Percentiles rank a stretch among this genome's conserved stretches.
Evolutionary conservation across 2,329 filamentous ascomycete species (phyloP).

Genomic region (Triangularia verruculosa): DNA sequence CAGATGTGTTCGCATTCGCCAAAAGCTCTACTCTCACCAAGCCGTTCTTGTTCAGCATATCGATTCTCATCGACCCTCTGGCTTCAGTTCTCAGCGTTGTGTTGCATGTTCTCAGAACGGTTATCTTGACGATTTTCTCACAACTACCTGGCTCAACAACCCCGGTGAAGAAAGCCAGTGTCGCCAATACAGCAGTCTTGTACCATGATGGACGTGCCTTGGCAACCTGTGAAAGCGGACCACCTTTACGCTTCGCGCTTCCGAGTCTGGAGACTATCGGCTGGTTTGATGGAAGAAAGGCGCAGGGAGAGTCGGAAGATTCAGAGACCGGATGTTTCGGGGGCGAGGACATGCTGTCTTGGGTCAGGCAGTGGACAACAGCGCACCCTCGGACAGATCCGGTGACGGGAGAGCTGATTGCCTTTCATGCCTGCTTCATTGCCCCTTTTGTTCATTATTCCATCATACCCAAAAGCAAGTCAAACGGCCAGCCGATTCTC

Average conservation of each 20-base stretch:
- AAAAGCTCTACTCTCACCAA: slow-evolving; percentile 46
- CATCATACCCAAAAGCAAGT: slow-evolving; percentile 31
- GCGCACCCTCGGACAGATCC: slow-evolving; percentile 67
- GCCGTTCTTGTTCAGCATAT: slow-evolving; percentile 65
- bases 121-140: slow-evolving; percentile 56
- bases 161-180: slow-evolving; percentile 64
- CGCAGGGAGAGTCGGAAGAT: slow-evolving; percentile 46
- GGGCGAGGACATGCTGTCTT: slow-evolving; percentile 53
- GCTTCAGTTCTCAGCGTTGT: slow-evolving; percentile 49
- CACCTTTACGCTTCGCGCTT: slow-evolving; percentile 62
- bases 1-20: slow-evolving; percentile 60
- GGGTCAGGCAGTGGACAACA: slow-evolving; percentile 70
- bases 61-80: slow-evolving; percentile 61
- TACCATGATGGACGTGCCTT: slow-evolving; percentile 68
- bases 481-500: slow-evolving; percentile 33
- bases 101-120: slow-evolving; percentile 52
- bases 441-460: slow-evolving; percentile 68
- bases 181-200: slow-evolving; percentile 64
- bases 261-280: slow-evolving; percentile 65
- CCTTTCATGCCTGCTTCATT: slow-evolving; percentile 65
- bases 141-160: slow-evolving; percentile 54
- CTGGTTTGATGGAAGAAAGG: slow-evolving; percentile 62
- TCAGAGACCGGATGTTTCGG: slow-evolving; percentile 42
- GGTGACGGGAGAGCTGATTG: slow-evolving; percentile 60
- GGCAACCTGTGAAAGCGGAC: slow-evolving; percentile 69